These are phyloP conservation scores for Datura wrightii DNA, from an alignment of 257 asterid genomes.

Conservation along the genomic window DNA sequence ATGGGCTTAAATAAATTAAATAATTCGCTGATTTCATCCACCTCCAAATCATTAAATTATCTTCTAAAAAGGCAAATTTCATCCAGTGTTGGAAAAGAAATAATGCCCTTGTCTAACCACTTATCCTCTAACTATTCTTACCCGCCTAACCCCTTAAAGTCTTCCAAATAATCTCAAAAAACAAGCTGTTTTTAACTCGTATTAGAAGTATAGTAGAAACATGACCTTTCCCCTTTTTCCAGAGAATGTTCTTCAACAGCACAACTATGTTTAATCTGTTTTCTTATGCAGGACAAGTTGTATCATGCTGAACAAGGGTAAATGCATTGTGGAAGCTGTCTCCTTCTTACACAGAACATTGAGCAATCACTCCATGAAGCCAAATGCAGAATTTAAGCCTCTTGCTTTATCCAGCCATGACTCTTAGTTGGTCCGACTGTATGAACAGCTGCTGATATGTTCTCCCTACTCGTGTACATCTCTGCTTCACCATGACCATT, in stretches of 20 bases:
- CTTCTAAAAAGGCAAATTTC: neutral
- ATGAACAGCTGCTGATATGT: neutral
- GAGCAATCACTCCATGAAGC: constrained; percentile 41
- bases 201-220: constrained; percentile 4
- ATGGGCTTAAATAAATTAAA: neutral
- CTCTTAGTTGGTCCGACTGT: neutral
- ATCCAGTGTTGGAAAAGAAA: neutral
- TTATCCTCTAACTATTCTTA: constrained; percentile 3
- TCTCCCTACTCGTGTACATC: constrained; percentile 10
- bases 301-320: constrained; percentile 79
- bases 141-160: neutral
- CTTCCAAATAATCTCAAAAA: neutral
- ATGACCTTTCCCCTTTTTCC: neutral
- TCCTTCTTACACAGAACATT: constrained; percentile 56
- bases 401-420: constrained; percentile 35
- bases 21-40: constrained; percentile 14
- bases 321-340: constrained; percentile 62
- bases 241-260: neutral
- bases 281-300: constrained; percentile 60
- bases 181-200: neutral
- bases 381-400: constrained; percentile 58
- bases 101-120: neutral
- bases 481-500: constrained; percentile 18
- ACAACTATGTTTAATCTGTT: neutral
- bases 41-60: neutral